phyloP scores from a whole-genome alignment of 2,329 filamentous ascomycete species.

The Clarireedia hainanense region DNA sequence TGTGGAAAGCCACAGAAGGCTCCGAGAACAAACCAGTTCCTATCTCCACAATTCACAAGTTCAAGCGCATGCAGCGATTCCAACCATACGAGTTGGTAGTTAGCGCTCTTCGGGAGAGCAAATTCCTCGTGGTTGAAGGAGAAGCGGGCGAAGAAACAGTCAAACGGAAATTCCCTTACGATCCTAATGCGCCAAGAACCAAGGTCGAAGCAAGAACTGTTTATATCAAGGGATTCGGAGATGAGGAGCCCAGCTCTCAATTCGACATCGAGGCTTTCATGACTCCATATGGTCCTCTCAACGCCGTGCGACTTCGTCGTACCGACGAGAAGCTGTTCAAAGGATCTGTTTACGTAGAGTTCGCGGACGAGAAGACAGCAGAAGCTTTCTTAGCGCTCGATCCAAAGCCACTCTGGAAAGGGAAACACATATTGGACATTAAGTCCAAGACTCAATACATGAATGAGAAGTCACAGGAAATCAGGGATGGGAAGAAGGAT shows the following conservation, averaged over 20 bases:
- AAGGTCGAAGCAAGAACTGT: conserved; percentile 66
- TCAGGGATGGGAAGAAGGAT: conserved; percentile 61
- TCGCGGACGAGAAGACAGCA: conserved; percentile 68
- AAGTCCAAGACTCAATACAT: conserved; percentile 87
- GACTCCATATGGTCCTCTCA: conserved; percentile 67
- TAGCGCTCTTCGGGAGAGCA: conserved; percentile 71
- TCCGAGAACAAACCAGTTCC: conserved; percentile 73
- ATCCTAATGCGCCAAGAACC: conserved; percentile 49
- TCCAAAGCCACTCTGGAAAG: conserved; percentile 78
- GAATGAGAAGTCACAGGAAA: conserved; percentile 65
- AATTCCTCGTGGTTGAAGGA: conserved; percentile 64
- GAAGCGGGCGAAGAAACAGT: conserved; percentile 63
- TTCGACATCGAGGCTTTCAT: conserved; percentile 95
- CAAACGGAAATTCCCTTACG: conserved; percentile 68
- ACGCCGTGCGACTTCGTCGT: conserved; percentile 81
- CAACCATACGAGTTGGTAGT: conserved; percentile 79
- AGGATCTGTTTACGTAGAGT: conserved; percentile 94
- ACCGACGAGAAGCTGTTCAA: conserved; percentile 71
- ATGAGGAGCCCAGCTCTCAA: conserved; percentile 75
- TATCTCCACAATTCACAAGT: conserved; percentile 69
- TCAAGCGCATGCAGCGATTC: conserved; percentile 96
- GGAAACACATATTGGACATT: conserved; percentile 61
- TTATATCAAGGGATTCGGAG: conserved; percentile 91
- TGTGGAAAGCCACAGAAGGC: conserved; percentile 72
- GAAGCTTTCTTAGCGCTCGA: conserved; percentile 74